phyloP scores from a whole-genome alignment of 164 flowering plant genomes.

The Magnolia changhungtana region DNA sequence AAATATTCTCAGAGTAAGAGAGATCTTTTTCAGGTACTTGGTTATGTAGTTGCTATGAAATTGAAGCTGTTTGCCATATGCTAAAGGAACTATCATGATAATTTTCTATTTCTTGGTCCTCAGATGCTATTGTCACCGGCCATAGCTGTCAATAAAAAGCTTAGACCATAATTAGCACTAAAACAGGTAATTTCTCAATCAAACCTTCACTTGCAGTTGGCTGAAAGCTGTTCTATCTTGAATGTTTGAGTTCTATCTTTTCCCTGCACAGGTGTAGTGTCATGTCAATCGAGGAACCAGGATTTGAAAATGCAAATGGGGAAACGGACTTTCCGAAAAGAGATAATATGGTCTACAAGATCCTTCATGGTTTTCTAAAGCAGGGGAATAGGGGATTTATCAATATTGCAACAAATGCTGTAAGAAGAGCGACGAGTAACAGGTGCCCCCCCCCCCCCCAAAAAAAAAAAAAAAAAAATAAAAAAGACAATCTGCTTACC shows the following conservation, averaged over 20 bases:
- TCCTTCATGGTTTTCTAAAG: constrained; percentile 32
- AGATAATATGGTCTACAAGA: constrained; percentile 26
- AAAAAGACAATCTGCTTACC: background rate
- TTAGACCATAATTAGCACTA: background rate
- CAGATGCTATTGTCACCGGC: background rate
- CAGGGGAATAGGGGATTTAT: constrained; percentile 31
- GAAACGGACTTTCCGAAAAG: constrained; percentile 17
- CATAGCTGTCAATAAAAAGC: background rate
- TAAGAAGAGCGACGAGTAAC: constrained; percentile 32
- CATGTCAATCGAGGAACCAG: constrained; percentile 37
- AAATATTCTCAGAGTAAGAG: background rate
- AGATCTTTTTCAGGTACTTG: background rate
- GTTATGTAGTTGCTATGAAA: background rate
- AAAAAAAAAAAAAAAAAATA: no score
- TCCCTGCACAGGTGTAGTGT: constrained; percentile 16
- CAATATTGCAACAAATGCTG: constrained; percentile 29
- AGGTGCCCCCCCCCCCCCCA: constrained; percentile 18
- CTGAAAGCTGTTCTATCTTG: background rate
- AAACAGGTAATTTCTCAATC: background rate
- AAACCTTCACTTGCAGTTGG: background rate
- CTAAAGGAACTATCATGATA: background rate
- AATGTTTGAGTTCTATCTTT: background rate
- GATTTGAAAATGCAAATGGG: constrained; percentile 18
- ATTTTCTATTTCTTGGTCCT: background rate
- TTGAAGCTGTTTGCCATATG: background rate